Conservation (phyloP, 1,284 basidiomycete genomes). For the Marasmius tenuissimus region DNA sequence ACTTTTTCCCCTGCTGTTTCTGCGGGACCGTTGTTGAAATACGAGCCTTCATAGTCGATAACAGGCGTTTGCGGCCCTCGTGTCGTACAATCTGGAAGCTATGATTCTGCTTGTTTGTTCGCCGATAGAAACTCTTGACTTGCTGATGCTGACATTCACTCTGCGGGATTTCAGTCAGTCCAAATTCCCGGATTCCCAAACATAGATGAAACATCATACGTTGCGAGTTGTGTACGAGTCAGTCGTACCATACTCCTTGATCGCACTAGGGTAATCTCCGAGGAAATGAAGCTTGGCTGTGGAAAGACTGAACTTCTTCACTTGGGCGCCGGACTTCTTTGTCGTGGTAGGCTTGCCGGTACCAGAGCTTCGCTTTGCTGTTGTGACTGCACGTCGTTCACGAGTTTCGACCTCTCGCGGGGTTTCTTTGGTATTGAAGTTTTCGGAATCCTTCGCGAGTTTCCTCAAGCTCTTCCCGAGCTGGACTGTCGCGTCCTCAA, state of each 20-base stretch:
- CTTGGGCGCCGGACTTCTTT: no score
- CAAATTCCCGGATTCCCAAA: no score
- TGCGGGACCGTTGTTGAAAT: not conserved
- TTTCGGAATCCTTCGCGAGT: no score
- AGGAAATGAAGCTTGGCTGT: no score
- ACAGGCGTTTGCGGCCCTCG: not conserved
- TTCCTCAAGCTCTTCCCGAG: no score
- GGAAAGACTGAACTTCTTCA: no score
- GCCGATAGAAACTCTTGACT: not conserved
- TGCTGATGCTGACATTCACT: not conserved
- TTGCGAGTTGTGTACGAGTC: no score
- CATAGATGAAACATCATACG: no score
- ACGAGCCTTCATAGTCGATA: not conserved
- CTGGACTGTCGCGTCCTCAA: no score
- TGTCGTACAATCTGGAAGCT: no score
- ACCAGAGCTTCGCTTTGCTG: not conserved
- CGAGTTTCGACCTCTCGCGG: not conserved
- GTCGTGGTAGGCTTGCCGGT: not conserved
- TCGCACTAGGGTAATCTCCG: no score
- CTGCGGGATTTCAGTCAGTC: not conserved
- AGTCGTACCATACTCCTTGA: no score
- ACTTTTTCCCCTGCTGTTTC: not conserved
- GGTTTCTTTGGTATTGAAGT: conserved; percentile 19
- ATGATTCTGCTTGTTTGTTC: not conserved
- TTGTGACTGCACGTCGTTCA: not conserved